A percentile compares a stretch with the other conserved stretches of the same genome.
Conservation (phyloP, 2,329 filamentous ascomycete species). For the Fusarium chuoi region DNA sequence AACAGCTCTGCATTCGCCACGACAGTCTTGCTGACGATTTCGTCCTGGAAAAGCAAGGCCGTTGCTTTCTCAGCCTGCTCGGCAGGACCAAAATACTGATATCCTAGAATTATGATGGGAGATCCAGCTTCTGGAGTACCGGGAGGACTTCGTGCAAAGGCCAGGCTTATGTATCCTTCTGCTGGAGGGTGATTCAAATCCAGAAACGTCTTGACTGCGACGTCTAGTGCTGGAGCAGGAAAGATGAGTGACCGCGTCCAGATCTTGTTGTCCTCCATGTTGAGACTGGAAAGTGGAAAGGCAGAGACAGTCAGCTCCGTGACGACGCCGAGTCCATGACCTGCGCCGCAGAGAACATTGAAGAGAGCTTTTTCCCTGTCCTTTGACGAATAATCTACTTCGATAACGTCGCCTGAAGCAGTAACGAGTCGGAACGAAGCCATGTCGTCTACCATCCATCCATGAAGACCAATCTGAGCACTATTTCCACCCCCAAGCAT, state of each 20-base stretch:
- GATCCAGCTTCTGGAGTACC: conserved; percentile 43
- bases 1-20: conserved; percentile 37
- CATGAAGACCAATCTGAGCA: conserved; percentile 44
- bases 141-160: conserved; percentile 45
- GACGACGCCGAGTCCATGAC: conserved; percentile 49
- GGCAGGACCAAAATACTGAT: conserved; percentile 40
- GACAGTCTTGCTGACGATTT: conserved; percentile 33
- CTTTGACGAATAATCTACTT: conserved; percentile 16
- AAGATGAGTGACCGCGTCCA: conserved; percentile 49
- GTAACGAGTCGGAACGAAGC: conserved; percentile 45
- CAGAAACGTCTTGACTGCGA: conserved; percentile 38
- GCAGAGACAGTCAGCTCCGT: conserved; percentile 42
- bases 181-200: conserved; percentile 27
- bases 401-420: conserved; percentile 15
- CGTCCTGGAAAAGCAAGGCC: conserved; percentile 23
- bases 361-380: conserved; percentile 45
- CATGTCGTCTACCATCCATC: conserved; percentile 49
- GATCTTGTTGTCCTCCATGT: conserved; percentile 44
- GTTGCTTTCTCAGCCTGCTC: conserved; percentile 39
- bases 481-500: conserved; percentile 45
- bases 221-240: conserved; percentile 32
- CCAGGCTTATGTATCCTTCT: conserved; percentile 32
- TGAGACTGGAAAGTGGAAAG: conserved; percentile 40
- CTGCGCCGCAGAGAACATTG: conserved; percentile 48
- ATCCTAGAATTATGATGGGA: conserved; percentile 44